These are phyloP conservation scores for Eremochloa ophiuroides DNA, from an alignment of 176 grass and related monocot species.

Conservation along the genomic window DNA sequence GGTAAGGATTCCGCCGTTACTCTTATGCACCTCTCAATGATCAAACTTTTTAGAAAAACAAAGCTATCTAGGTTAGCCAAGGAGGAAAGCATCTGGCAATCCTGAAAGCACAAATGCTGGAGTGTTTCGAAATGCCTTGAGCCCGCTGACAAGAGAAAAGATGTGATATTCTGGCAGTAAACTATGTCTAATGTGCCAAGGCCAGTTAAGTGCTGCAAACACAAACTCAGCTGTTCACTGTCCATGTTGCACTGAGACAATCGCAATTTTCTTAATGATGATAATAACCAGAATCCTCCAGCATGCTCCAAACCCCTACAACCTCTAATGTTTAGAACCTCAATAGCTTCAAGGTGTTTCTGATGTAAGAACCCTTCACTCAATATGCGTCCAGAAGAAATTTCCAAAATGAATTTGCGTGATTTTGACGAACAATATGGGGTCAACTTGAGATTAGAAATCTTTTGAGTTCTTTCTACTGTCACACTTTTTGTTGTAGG, in stretches of 20 bases:
- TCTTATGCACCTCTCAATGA: conserved; percentile 33
- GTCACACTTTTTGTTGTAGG: conserved; percentile 18
- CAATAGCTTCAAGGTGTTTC: conserved; percentile 36
- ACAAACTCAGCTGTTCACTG: not conserved
- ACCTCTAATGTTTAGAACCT: conserved; percentile 33
- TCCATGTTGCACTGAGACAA: conserved; percentile 18
- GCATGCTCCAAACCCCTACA: not conserved
- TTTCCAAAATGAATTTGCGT: conserved; percentile 29
- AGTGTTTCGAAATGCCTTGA: conserved; percentile 8
- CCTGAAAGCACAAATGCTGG: conserved; percentile 25
- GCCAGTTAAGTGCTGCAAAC: conserved; percentile 20
- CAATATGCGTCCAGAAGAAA: conserved; percentile 23
- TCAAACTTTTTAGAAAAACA: conserved; percentile 26
- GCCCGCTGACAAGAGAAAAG: conserved; percentile 22
- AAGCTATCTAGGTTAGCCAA: conserved; percentile 25
- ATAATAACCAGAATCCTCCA: conserved; percentile 13
- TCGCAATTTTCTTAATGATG: conserved; percentile 34
- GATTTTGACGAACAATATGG: conserved; percentile 18
- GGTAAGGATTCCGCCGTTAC: conserved; percentile 19
- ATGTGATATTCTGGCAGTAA: conserved; percentile 33
- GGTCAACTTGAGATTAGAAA: conserved; percentile 18
- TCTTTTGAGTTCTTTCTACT: conserved; percentile 9
- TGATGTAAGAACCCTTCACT: conserved; percentile 22
- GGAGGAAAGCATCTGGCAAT: conserved; percentile 25
- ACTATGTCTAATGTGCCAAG: conserved; percentile 33